Evolutionary conservation across 2,329 filamentous ascomycete species (phyloP), one percentile per base, ranked within the genome.

Genomic region (Teratosphaeriaceae sp.): DNA sequence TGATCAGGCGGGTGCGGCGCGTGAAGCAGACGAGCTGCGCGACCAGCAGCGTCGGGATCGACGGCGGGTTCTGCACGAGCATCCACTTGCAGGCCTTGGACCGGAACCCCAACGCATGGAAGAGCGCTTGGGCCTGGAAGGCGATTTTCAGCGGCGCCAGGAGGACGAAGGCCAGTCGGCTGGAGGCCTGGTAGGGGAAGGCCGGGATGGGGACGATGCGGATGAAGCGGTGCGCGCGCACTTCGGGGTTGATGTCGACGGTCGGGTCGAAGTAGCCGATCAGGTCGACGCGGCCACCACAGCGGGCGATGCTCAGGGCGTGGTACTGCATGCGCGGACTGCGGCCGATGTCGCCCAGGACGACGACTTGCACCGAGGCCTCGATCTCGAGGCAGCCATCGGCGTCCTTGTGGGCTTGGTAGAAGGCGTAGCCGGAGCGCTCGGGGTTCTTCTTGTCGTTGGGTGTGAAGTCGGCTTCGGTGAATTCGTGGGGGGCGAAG

Each of bases 261-360:
- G 11, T 19, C 6, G 40, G 40, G 23, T 42, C 40, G 3, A 42
- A 21, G 40, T 42, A 42, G 40, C 40, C 40, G 54, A 98, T 82
- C 11, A 98, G 70, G 61, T 90, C 82, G 16, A 96, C 90, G 24
- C 75, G 74, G 5, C 81, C 84, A 18, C 87, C 87, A 59, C 88
- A 81, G 56, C 82, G 85, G 30, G 88, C 87, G 57, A 97, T 81
- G 63, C 90, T 97, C 54, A 95, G 72, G 16, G 90, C 90, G 75
- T 98, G 92, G 58, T 98, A 97, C 61, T 97, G 89, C 90, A 98
- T 98, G 44, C 92, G 87, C 38, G 92, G 92, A 62, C 90, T 97
- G 35, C 89, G 80, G 29, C 92, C 92, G 62, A 98, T 89, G 60
- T 98, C 92, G 34, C 92, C 92, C 21, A 98, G 76, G 15, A 98